Base-by-base conservation (phyloP, 129 eudicot species). In the Scalesia atractyloides region DNA sequence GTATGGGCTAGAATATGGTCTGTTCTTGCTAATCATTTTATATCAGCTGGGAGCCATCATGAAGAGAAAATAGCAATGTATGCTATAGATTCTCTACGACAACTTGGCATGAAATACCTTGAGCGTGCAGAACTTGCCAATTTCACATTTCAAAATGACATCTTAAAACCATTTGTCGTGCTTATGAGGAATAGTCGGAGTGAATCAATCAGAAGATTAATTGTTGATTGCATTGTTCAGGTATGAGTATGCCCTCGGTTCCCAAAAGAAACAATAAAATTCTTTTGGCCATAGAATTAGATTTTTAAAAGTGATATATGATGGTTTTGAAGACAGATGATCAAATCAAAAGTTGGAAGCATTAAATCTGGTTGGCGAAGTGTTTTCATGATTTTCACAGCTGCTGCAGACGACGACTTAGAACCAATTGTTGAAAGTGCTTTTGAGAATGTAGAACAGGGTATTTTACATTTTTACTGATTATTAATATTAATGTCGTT, bases 1-100 rank as follows among this genome's bases (percentile, higher is more conserved):
- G 99, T 94, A 53, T 94, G 99, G 99, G 99, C 99, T 22, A 88
- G 97, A 81, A 90, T 94, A 79, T 94, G 99, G 99, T 84, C 91
- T 73, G 99, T 94, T 64, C 82, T 94, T 80, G 89, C 97, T 11
- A 84, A 78, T 80, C 99, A 94, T 80, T 94, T 94, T 73, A 90
- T 90, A 37, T 81, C 83, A 54, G 97, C 99, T 77, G 99, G 99
- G 76, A 94, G 97, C 70, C 99, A 94, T 84, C 97, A 73, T 67
- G 97, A 94, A 73, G 99, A 94, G 82, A 94, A 88, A 80, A 88
- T 94, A 67, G 96, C 99, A 49, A 90, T 90, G 99, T 94, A 94
- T 74, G 97, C 99, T 73, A 94, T 94, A 50, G 99, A 90, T 86
- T 94, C 99, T 63, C 56, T 94, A 79, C 76, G 96, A 57, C 99